Evolutionary conservation across 1,284 basidiomycete genomes (phyloP), one percentile per base, ranked within the genome.

Genomic region (Cryptococcus sp.): DNA sequence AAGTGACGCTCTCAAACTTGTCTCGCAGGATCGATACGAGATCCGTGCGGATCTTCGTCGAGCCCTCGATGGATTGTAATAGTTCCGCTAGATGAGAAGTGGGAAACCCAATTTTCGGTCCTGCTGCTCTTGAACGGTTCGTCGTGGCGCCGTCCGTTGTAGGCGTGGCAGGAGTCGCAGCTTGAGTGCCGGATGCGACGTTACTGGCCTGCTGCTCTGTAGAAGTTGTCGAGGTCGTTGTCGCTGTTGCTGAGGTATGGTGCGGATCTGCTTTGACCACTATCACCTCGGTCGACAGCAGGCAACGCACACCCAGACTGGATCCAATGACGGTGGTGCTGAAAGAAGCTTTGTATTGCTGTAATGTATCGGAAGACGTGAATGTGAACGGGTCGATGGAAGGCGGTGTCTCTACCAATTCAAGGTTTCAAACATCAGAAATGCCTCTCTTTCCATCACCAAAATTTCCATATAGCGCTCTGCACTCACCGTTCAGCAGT

Each of bases 301-400:
- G 61, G 25, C 69, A 70, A 39, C 54, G 60, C 30, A 77, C 69
- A 41, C 58, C 62, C 4, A 65, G 48, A 41, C 64, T 64, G 4
- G 52, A 45, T 1, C 73, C 73, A 5, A 77, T 71, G 3, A 61
- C 64, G 4, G 63, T 67, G 30, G 70, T 65, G 5, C 66, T 58
- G 52, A 64, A 72, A 8, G 60, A 67, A 8, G 69, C 25, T 51
- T 71, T 72, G 69, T 63, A 73, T 2, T 46, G 27, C 22, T 66
- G 73, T 5, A 50, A 49, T 0, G 70, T 61, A 5, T 75, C 73
- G 5, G 47, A 10, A 2, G 71, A 68, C 10, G 58, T 53, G 56
- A 70, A 79, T 1, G 62, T 68, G 66, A 79, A 78, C 0, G 78
- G 78, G 55, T 79, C 74, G 41, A 79, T 65, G 1, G 66, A 62